A percentile compares a stretch with the other conserved stretches of the same genome.
Conservation (phyloP, 352 stramenopile genomes). For the Globisporangium emineosum region DNA sequence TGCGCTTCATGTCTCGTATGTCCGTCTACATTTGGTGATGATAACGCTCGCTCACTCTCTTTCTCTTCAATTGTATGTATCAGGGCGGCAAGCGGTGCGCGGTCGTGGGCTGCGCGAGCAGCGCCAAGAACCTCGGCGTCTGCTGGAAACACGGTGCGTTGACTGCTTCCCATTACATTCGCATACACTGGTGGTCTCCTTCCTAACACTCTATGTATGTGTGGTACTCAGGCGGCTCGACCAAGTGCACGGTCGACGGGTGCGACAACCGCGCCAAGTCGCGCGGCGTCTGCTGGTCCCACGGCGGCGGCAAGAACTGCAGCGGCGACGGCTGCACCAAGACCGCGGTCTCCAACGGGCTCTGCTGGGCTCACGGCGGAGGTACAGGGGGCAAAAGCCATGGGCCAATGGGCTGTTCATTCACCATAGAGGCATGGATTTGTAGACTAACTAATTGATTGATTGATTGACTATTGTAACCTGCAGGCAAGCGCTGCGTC, state of each 20-base stretch:
- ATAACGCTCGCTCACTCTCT: conserved; percentile 9
- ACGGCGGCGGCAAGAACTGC: conserved; percentile 73
- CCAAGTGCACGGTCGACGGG: conserved; percentile 57
- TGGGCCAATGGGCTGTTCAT: not conserved
- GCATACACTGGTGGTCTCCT: no score
- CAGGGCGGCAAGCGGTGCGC: conserved; percentile 71
- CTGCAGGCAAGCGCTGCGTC: conserved; percentile 45
- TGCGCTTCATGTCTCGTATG: not conserved
- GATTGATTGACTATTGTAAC: not conserved
- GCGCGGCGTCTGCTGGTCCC: conserved; percentile 74
- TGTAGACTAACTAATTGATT: not conserved
- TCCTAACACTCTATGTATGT: conserved; percentile 2
- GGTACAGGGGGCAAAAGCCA: conserved; percentile 22
- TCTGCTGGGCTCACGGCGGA: conserved; percentile 81
- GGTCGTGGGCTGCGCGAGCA: conserved; percentile 59
- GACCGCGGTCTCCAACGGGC: conserved; percentile 71
- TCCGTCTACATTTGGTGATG: not conserved
- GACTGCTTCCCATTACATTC: not conserved
- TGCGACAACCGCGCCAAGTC: conserved; percentile 78
- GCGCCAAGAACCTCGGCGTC: conserved; percentile 70
- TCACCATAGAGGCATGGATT: not conserved
- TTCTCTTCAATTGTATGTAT: conserved; percentile 20
- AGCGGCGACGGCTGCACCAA: conserved; percentile 59
- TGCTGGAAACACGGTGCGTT: conserved; percentile 73
- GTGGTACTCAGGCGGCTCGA: conserved; percentile 48